Percentiles rank a stretch among this genome's conserved stretches.
phyloP scores from a whole-genome alignment of 768 basidiomycete genomes.

The Gymnopilus dilepis region DNA sequence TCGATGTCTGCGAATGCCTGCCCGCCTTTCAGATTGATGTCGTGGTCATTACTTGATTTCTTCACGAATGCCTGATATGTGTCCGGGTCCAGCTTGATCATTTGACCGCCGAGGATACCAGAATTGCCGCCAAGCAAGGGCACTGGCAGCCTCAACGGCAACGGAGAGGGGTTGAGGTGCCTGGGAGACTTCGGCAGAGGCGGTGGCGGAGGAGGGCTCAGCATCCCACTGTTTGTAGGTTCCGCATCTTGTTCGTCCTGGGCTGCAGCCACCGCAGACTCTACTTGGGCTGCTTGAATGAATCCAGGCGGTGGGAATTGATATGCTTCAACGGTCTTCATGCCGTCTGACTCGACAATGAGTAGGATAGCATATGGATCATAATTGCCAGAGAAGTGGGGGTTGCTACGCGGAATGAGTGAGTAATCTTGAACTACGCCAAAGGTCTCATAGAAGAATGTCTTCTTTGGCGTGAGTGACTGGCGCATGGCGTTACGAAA shows the following conservation, averaged over 20 bases:
- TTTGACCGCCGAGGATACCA: slow-evolving; percentile 45
- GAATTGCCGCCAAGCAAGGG: slow-evolving; percentile 23
- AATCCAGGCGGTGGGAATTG: slow-evolving; percentile 73
- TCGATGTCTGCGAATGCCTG: slow-evolving; percentile 60
- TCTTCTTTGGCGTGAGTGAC: slow-evolving; percentile 53
- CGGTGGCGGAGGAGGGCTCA: slow-evolving; percentile 17
- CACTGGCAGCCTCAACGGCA: slow-evolving; percentile 21
- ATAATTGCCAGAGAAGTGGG: slow-evolving; percentile 69
- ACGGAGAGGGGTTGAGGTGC: slow-evolving; percentile 13
- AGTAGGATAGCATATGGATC: slow-evolving; percentile 75
- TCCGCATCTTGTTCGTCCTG: not conserved
- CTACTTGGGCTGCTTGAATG: slow-evolving; percentile 23
- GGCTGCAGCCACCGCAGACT: not conserved
- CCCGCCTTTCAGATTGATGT: slow-evolving; percentile 55
- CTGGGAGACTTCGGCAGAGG: slow-evolving; percentile 22
- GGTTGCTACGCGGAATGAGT: slow-evolving; percentile 70
- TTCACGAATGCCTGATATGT: slow-evolving; percentile 48
- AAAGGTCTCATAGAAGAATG: slow-evolving; percentile 62
- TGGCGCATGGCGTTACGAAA: slow-evolving; percentile 68
- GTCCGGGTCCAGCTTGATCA: slow-evolving; percentile 54
- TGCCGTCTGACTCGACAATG: slow-evolving; percentile 52
- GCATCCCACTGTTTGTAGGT: slow-evolving; percentile 3
- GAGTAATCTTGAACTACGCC: slow-evolving; percentile 79
- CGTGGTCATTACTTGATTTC: slow-evolving; percentile 23
- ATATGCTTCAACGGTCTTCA: slow-evolving; percentile 62